Conservation (phyloP, 1,284 basidiomycete genomes). For the Pseudozyma sp. region DNA sequence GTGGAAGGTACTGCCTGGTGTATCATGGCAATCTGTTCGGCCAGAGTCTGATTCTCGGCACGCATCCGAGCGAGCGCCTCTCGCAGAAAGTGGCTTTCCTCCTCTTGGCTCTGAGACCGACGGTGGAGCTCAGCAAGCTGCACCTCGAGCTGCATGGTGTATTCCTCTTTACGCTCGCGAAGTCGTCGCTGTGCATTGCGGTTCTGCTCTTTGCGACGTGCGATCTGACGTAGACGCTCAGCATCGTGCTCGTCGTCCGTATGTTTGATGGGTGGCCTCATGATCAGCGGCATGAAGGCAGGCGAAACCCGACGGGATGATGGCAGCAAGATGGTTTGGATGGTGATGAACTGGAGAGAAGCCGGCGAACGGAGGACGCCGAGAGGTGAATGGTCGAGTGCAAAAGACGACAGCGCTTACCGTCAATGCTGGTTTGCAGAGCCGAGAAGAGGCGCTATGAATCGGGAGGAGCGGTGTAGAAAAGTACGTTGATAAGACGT, state of each 20-base stretch:
- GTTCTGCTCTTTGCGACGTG: conserved; percentile 53
- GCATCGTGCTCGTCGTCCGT: conserved; percentile 34
- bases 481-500: not conserved
- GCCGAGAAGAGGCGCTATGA: not conserved
- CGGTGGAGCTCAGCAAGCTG: conserved; percentile 48
- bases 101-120: conserved; percentile 46
- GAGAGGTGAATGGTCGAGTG: no score
- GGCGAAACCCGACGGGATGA: not conserved
- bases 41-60: conserved; percentile 40
- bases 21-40: conserved; percentile 38
- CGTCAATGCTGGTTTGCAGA: not conserved
- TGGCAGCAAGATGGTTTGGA: not conserved
- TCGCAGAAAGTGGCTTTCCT: conserved; percentile 41
- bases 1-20: conserved; percentile 38
- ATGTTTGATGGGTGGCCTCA: conserved; percentile 21
- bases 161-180: conserved; percentile 52
- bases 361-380: no score
- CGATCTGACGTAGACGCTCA: conserved; percentile 47
- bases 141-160: conserved; percentile 50
- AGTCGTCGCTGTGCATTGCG: conserved; percentile 52
- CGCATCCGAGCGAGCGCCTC: conserved; percentile 49
- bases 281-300: conserved; percentile 25
- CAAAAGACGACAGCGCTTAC: no score
- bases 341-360: not conserved
- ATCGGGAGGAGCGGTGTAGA: not conserved